phyloP scores from a whole-genome alignment of 164 flowering plant genomes.

The Magnolia officinalis region DNA sequence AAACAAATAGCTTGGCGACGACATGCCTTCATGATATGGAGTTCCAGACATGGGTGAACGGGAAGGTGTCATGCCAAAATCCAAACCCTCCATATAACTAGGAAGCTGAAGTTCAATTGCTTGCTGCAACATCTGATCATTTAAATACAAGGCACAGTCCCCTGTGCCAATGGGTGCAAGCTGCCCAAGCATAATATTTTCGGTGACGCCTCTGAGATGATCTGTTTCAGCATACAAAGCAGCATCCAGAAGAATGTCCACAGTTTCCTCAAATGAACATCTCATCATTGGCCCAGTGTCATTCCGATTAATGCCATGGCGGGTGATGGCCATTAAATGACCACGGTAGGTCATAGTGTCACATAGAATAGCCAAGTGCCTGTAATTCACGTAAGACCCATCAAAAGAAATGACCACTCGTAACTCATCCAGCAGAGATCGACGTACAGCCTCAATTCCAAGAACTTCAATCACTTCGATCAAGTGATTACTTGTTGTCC shows the following conservation, averaged over 20 bases:
- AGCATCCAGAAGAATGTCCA: slow-evolving; percentile 96
- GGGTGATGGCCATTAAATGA: slow-evolving; percentile 97
- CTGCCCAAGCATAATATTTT: slow-evolving; percentile 96
- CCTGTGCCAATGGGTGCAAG: slow-evolving; percentile 98
- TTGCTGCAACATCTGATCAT: slow-evolving; percentile 91
- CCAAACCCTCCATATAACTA: slow-evolving; percentile 92
- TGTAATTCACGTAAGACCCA: slow-evolving; percentile 96
- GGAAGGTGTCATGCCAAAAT: slow-evolving; percentile 89
- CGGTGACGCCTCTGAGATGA: slow-evolving; percentile 84
- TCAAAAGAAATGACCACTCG: slow-evolving; percentile 98
- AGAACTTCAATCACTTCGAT: slow-evolving; percentile 97
- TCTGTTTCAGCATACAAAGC: slow-evolving; percentile 95
- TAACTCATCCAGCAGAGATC: slow-evolving; percentile 80
- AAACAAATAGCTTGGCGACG: slow-evolving; percentile 81
- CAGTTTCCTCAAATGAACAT: slow-evolving; percentile 98
- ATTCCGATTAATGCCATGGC: slow-evolving; percentile 95
- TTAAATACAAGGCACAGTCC: slow-evolving; percentile 76
- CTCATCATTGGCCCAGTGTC: slow-evolving; percentile 99
- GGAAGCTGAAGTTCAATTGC: slow-evolving; percentile 96
- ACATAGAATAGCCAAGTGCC: slow-evolving; percentile 93
- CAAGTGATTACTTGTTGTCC: slow-evolving; percentile 95
- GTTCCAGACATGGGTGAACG: slow-evolving; percentile 83
- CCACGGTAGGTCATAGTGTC: slow-evolving; percentile 99
- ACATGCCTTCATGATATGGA: slow-evolving; percentile 89
- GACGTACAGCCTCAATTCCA: slow-evolving; percentile 96